Evolutionary conservation across 2,329 filamentous ascomycete genomes (phyloP), one percentile per base, ranked within the genome.

Genomic region (Hymenoscyphus infarciens): DNA sequence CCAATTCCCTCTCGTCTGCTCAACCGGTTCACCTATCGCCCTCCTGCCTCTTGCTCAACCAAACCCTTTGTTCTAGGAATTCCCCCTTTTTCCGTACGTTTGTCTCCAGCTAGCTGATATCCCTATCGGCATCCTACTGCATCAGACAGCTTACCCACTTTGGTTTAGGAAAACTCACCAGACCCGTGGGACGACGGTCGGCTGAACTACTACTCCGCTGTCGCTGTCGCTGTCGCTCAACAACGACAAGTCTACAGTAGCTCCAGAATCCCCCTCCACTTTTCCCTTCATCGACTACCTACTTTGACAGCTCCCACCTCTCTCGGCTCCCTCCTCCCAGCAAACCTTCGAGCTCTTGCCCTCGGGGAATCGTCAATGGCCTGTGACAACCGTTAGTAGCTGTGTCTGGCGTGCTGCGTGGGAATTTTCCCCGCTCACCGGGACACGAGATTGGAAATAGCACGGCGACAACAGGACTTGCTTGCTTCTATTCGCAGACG

Each of bases 391-490:
- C 78, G 80, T 75, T 85, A 84, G 79, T 69, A 75, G 70, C 70
- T 73, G 76, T 77, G 76, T 77, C 75, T 81, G 81, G 80, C 80
- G 81, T 82, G 80, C 82, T 79, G 81, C 79, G 80, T 80, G 82
- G 81, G 81, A 82, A 76, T 75, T 72, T 80, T 81, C 80, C 82
- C 82, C 82, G 82, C 82, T 83, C 80, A 80, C 80, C 79, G 80
- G 75, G 79, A 73, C 75, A 77, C 76, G 71, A 73, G 67, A 73
- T 70, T 72, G 69, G 62, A 63, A 69, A 68, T 27, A 58, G 63
- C 59, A 61, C 64, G 64, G 58, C 68, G 61, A 69, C 63, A 66
- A 64, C 15, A 63, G 58, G 64, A 38, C 59, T 63, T 65, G 61
- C 63, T 63, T 64, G 53, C 61, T 59, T 54, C 33, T 56, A 45